Evolutionary conservation across 495 filamentous ascomycete species (phyloP).

Genomic region (Xylaria bambusicola): DNA sequence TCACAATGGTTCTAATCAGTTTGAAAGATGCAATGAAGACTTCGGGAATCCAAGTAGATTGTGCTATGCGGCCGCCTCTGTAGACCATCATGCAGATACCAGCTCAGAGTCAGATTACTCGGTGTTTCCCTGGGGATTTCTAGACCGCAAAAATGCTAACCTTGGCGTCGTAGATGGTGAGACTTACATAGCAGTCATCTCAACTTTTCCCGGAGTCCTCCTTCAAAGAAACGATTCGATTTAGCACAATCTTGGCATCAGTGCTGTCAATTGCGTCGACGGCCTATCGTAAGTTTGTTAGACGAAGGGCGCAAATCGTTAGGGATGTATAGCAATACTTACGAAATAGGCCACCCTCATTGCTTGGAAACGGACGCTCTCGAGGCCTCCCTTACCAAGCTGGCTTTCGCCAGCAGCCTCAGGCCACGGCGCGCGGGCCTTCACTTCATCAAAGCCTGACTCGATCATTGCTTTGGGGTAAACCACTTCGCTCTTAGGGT

Average conservation of each 20-base stretch:
- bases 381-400: conserved; percentile 58
- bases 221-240: conserved; percentile 91
- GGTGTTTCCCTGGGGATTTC: background rate
- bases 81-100: background rate
- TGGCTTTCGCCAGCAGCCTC: conserved; percentile 66
- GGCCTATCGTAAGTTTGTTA: conserved; percentile 32
- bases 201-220: conserved; percentile 76
- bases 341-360: conserved; percentile 88
- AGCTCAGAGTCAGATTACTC: background rate
- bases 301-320: background rate
- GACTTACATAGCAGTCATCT: background rate
- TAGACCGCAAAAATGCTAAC: background rate
- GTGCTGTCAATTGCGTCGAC: conserved; percentile 76
- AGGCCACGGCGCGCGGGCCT: conserved; percentile 77
- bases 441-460: conserved; percentile 79
- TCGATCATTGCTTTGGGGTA: conserved; percentile 81
- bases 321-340: conserved; percentile 15
- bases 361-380: conserved; percentile 88
- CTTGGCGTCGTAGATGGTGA: background rate
- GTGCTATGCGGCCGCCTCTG: background rate
- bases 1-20: too few species aligned
- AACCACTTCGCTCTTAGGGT: conserved; percentile 78
- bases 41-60: too few species aligned
- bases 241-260: conserved; percentile 76
- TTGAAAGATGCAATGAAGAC: too few species aligned